Evolutionary conservation across 2,329 filamentous ascomycete genomes (phyloP), one percentile per base, ranked within the genome.

Genomic region (Cladosporium colombiae): DNA sequence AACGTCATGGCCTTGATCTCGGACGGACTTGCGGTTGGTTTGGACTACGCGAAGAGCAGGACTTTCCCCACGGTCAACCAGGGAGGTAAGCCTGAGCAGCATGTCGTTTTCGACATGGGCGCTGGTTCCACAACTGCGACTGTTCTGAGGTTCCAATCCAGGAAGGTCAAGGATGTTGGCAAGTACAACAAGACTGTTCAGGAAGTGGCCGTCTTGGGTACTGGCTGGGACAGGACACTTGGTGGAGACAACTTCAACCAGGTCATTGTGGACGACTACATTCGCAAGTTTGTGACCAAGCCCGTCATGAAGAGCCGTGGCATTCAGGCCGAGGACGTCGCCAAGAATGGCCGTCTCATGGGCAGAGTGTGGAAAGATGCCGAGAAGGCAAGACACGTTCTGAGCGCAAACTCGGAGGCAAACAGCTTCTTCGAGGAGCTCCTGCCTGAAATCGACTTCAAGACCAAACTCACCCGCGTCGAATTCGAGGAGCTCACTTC

Each of bases 81-180:
- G 63, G 92, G 92, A 64, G 90, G 86, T 70, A 93, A 93, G 81
- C 90, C 95, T 0, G 95, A 99, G 79, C 87, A 93, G 73, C 92
- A 99, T 80, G 81, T 99, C 77, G 88, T 99, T 33, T 99, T 95
- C 75, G 95, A 99, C 76, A 98, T 99, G 93, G 95, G 95, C 71
- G 93, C 95, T 71, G 95, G 95, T 5, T 97, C 92, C 55, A 91
- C 94, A 35, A 96, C 92, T 73, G 94, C 94, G 5, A 95, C 93
- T 7, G 83, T 99, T 62, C 81, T 99, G 76, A 90, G 89, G 73
- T 97, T 99, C 81, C 93, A 97, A 78, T 91, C 91, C 76, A 89
- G 90, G 72, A 89, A 86, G 1, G 89, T 98, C 68, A 99, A 98
- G 84, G 94, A 97, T 72, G 81, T 94, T 64, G 93, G 93, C 70